Conservation (phyloP, 257 asterid species). For the Parsonsia alboflavescens region DNA sequence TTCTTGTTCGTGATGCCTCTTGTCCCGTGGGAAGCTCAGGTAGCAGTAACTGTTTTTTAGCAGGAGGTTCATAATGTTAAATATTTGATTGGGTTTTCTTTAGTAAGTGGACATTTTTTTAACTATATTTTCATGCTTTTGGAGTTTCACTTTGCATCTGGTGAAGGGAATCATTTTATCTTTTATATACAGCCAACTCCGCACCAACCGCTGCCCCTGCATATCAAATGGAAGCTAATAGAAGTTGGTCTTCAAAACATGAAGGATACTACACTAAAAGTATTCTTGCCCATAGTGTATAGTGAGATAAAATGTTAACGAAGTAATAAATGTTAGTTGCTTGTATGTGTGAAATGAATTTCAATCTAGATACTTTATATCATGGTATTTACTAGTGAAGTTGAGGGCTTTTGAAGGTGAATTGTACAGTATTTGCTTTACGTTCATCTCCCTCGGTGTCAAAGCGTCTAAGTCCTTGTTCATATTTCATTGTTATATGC, state of each 20-base stretch:
- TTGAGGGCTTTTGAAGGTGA: neutral
- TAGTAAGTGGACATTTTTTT: neutral
- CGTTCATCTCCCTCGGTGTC: neutral
- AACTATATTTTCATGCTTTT: neutral
- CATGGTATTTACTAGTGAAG: neutral
- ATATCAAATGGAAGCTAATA: neutral
- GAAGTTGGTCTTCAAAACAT: neutral
- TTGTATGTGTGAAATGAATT: neutral
- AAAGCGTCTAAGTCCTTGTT: no score
- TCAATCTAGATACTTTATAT: neutral
- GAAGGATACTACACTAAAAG: neutral
- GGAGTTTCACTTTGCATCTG: neutral
- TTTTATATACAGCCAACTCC: neutral
- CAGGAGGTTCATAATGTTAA: neutral
- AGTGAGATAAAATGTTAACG: neutral
- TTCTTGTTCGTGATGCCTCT: slow-evolving; percentile 57
- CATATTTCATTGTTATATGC: no score
- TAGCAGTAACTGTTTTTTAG: slow-evolving; percentile 46
- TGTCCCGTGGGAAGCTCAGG: slow-evolving; percentile 64
- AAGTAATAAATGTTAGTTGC: neutral
- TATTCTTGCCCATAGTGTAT: neutral
- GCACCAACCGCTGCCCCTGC: neutral
- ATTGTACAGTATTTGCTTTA: neutral
- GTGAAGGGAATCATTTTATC: neutral
- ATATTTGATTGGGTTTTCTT: neutral